These are phyloP conservation scores for Xerocomus brunneocitrinus DNA, from an alignment of 768 basidiomycete genomes.

Conservation along the genomic window DNA sequence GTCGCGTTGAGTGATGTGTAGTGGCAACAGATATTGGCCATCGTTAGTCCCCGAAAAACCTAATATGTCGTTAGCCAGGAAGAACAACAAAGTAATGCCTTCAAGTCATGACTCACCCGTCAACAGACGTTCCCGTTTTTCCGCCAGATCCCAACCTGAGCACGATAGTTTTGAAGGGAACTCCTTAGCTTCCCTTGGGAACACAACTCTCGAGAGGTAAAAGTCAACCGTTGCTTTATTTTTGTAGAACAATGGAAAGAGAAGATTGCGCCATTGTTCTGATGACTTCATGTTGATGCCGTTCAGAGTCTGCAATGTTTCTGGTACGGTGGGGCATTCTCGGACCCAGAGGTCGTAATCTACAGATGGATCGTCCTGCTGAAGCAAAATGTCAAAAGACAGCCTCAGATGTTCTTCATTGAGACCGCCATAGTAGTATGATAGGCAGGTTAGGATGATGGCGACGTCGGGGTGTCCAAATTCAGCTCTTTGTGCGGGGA, in stretches of 20 bases:
- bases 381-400: conserved; percentile 14
- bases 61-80: neutral
- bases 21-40: conserved; percentile 24
- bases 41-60: conserved; percentile 29
- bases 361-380: conserved; percentile 16
- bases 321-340: conserved; percentile 10
- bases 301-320: conserved; percentile 4
- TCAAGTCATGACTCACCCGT: conserved; percentile 11
- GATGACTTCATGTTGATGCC: conserved; percentile 24
- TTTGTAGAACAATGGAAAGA: conserved; percentile 11
- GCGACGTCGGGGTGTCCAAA: too few relatives aligned
- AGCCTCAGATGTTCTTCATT: conserved; percentile 11
- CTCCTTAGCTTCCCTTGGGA: conserved; percentile 24
- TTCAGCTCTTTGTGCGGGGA: too few relatives aligned
- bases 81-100: too few relatives aligned
- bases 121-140: conserved; percentile 9
- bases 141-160: conserved; percentile 27
- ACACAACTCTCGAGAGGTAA: conserved; percentile 21
- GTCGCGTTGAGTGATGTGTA: conserved; percentile 23
- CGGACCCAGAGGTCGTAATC: conserved; percentile 21
- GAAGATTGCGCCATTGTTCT: conserved; percentile 4
- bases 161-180: neutral
- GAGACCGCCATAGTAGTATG: conserved; percentile 25
- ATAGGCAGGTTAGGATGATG: too few relatives aligned
- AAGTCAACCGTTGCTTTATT: conserved; percentile 23